Evolutionary conservation across 1,284 basidiomycete species (phyloP), one percentile per base, ranked within the genome.

Genomic region (Phlebopus sp.): DNA sequence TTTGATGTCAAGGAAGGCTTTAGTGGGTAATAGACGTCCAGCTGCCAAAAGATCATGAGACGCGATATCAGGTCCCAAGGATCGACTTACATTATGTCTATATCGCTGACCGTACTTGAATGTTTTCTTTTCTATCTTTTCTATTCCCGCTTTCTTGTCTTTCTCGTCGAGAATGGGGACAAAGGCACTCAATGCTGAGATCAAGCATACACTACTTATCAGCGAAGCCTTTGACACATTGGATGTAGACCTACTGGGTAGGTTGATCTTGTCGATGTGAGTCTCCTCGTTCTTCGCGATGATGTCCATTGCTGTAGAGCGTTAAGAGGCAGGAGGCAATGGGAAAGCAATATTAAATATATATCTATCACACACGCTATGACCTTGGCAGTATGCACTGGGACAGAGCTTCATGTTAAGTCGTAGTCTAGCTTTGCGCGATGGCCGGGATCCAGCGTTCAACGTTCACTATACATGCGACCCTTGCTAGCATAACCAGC

Each of bases 21-120:
- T 1, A 69, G 51, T 0, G 83, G 82, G 56, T 80, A 82, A 58
- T 83, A 84, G 0, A 83, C 69, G 49, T 81, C 78, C 13, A 81
- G 66, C 77, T 79, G 46, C 17, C n/a, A 23, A n/a, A 30, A 21
- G 36, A n/a, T 39, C 23, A 31, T 9, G 27, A n/a, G 2, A 6
- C 19, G 5, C 18, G n/a, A 5, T 13, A 47, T 46, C 13, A 14
- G 43, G 27, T 23, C 21, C 37, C 21, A 40, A 42, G 31, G 13
- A 34, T 18, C 7, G 21, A 59, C 67, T 40, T 58, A 81, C 82
- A 59, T 79, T 66, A 53, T 84, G 80, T 35, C 82, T 67, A 10
- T 76, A 73, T 1, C 66, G 72, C 8, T 63, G 45, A 5, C 82
- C 81, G 56, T 79, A 85, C 46, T 71, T 63, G 65, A 83, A 82